Conservation (phyloP, 495 filamentous ascomycete genomes). For the Clavariopsis aquatica region DNA sequence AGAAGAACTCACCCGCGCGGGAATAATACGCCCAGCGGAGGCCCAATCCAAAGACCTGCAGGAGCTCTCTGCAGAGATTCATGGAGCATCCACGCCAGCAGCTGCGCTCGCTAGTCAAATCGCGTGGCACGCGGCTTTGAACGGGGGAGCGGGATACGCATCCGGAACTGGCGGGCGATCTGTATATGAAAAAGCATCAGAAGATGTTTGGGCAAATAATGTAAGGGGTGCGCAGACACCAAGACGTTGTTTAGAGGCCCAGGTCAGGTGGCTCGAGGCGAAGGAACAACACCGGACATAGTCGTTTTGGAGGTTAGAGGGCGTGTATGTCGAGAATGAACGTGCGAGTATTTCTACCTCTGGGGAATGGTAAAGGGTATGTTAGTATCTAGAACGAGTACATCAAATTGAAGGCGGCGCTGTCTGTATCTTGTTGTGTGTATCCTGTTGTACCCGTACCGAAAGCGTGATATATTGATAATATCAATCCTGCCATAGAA, state of each 20-base stretch:
- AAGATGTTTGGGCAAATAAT: background rate
- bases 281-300: background rate
- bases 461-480: no score
- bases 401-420: no score
- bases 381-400: no score
- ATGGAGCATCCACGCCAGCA: background rate
- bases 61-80: background rate
- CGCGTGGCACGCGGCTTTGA: background rate
- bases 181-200: background rate
- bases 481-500: no score
- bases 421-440: no score
- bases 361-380: no score
- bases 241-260: background rate
- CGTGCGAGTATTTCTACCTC: no score
- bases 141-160: background rate
- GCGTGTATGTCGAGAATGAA: background rate
- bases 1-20: constrained; percentile 7
- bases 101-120: background rate
- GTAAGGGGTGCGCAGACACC: background rate
- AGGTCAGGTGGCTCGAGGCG: background rate
- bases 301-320: background rate
- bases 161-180: background rate
- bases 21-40: background rate
- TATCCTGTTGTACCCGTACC: no score
- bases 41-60: background rate